Conservation (phyloP, 345 rosid genomes). For the Pseudoturritis turrita region DNA sequence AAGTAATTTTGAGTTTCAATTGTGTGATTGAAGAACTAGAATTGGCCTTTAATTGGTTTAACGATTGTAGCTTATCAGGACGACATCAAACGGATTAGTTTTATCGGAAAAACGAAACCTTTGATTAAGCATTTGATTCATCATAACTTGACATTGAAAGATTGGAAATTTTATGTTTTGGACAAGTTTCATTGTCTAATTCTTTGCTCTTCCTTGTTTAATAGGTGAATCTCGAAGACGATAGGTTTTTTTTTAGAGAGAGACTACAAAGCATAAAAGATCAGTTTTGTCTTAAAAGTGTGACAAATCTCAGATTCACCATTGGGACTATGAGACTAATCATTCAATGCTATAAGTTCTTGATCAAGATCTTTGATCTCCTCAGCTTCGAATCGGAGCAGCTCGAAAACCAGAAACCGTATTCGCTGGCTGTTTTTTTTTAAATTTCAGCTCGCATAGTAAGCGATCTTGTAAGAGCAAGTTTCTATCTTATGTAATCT, state of each 20-base stretch:
- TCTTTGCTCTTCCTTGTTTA: neutral
- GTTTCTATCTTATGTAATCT: neutral
- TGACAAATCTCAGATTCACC: neutral
- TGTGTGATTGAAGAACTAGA: neutral
- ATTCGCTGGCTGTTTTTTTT: conserved; percentile 17
- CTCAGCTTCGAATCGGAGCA: conserved; percentile 1
- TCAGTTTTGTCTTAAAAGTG: conserved; percentile 5
- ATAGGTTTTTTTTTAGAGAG: neutral
- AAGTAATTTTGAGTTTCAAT: neutral
- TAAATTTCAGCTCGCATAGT: conserved; percentile 20
- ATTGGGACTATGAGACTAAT: neutral
- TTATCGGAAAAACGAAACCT: neutral
- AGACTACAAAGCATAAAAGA: neutral
- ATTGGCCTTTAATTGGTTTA: neutral
- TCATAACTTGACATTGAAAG: neutral
- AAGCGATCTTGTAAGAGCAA: conserved; percentile 16
- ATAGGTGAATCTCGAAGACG: conserved; percentile 18
- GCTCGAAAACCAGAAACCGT: neutral
- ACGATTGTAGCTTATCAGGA: neutral
- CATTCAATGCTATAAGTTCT: neutral
- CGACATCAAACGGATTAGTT: neutral
- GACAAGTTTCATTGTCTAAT: neutral
- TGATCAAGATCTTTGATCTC: conserved; percentile 14
- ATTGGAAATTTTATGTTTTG: neutral
- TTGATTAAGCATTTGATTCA: neutral